Evolutionary conservation across 2,329 filamentous ascomycete species (phyloP).

Genomic region (Hirsutella minnesotensis): DNA sequence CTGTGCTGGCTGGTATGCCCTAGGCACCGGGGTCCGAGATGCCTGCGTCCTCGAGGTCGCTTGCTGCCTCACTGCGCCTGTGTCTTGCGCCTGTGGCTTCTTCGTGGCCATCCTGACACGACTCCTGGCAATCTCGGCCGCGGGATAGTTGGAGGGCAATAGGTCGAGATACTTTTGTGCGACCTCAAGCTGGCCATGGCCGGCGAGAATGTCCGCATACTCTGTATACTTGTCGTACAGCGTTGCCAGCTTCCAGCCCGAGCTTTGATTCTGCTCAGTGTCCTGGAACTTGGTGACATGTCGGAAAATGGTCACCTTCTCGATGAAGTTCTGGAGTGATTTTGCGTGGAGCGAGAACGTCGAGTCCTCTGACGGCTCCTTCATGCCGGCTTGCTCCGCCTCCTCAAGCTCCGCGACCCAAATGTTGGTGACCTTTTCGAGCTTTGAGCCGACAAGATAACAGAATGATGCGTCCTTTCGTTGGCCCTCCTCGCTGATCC

Average conservation of each 20-base stretch:
- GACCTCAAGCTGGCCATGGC: conserved; percentile 74
- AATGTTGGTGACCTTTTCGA: conserved; percentile 92
- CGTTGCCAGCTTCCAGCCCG: conserved; percentile 78
- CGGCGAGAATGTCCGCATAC: conserved; percentile 89
- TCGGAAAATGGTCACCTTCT: conserved; percentile 96
- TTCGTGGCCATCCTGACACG: conserved; percentile 76
- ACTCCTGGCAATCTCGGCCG: conserved; percentile 75
- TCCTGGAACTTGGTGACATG: conserved; percentile 89
- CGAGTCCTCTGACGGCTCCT: conserved; percentile 59
- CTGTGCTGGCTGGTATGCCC: conserved; percentile 39
- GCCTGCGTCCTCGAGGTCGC: conserved; percentile 17
- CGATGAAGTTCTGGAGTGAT: conserved; percentile 84
- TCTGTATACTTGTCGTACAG: conserved; percentile 94
- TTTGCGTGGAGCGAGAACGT: conserved; percentile 86
- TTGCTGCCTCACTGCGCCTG: conserved; percentile 14
- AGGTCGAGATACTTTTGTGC: conserved; percentile 89
- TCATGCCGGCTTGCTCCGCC: conserved; percentile 61
- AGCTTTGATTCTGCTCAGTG: conserved; percentile 53
- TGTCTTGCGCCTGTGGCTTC: conserved; percentile 18
- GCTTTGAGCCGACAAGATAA: conserved; percentile 86
- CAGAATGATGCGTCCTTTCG: conserved; percentile 93
- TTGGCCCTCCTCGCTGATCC: conserved; percentile 65
- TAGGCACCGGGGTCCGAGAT: conserved; percentile 26
- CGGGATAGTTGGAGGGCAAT: conserved; percentile 70
- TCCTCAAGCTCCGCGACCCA: conserved; percentile 88